Percentiles rank a stretch among this genome's conserved stretches.
Conservation (phyloP, 768 basidiomycete species). For the Mycena maculata region DNA sequence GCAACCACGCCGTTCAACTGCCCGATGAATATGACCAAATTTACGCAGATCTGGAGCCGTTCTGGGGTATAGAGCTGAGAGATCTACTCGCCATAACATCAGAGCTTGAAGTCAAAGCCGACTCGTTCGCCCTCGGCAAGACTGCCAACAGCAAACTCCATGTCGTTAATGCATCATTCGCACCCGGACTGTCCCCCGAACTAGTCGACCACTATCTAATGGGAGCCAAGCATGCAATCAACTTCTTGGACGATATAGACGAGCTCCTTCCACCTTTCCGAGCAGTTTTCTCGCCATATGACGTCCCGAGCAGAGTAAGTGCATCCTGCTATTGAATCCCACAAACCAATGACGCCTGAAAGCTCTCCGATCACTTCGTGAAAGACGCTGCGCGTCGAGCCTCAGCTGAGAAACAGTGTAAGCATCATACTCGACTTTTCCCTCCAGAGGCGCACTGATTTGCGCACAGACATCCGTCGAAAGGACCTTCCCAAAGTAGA, state of each 20-base stretch:
- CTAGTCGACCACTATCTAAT: too few relatives aligned
- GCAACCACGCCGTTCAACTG: constrained; percentile 78
- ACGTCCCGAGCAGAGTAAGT: constrained; percentile 52
- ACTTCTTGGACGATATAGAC: constrained; percentile 53
- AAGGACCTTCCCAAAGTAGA: constrained; percentile 49
- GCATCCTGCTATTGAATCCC: too few relatives aligned
- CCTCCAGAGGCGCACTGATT: background rate
- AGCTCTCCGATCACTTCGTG: constrained; percentile 38
- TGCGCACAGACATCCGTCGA: constrained; percentile 40
- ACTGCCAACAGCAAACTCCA: constrained; percentile 41
- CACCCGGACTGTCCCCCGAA: constrained; percentile 43
- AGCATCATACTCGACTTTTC: background rate
- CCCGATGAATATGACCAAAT: constrained; percentile 90
- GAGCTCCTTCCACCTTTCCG: constrained; percentile 58
- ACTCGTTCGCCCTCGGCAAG: constrained; percentile 58
- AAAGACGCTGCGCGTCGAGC: constrained; percentile 39
- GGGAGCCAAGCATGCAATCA: too few relatives aligned
- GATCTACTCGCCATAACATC: constrained; percentile 51
- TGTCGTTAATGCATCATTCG: constrained; percentile 50
- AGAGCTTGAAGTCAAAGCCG: constrained; percentile 50
- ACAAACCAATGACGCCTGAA: too few relatives aligned
- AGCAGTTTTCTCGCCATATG: constrained; percentile 58
- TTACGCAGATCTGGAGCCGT: constrained; percentile 81
- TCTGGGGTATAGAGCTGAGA: constrained; percentile 72
- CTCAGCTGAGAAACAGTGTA: constrained; percentile 35